Base-by-base conservation (phyloP, 2,329 filamentous ascomycete genomes). In the Colletotrichum trifolii region DNA sequence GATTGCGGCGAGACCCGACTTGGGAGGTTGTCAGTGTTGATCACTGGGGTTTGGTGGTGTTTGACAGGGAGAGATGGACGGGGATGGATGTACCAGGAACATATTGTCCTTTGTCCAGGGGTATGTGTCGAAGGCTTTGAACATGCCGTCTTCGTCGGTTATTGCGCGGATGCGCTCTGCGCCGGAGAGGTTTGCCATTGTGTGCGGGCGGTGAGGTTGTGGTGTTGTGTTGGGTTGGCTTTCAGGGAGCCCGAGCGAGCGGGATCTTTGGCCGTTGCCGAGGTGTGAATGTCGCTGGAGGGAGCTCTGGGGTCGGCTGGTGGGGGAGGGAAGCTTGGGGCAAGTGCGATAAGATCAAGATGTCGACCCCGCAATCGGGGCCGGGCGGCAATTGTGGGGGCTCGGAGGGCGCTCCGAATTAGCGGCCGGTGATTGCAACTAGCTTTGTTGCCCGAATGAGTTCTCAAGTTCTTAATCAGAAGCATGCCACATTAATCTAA, bases 91-190 rank as follows among this genome's bases (percentile, higher is more conserved):
- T 77, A 88, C 88, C 78, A 91, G 87, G 72, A 92, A 93, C 68
- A 87, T 86, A 55, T 83, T 81, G 76, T 93, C 91, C 67, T 84
- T 84, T 65, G 83, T 82, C 90, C 90, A 93, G 15, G 85, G 83
- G 72, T 92, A 92, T 33, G 78, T 77, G 71, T 91, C 88, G 54
- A 93, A 85, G 67, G 88, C 85, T 62, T 81, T 77, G 74, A 87
- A 91, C 64, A 88, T 75, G 54, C 79, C 73, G 66, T 77, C 75
- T 58, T 82, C 70, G 62, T 76, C 73, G 42, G 71, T 74, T 54
- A 80, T 75, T 25, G 76, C 77, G 65, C 78, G 78, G 67, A 81
- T 81, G 67, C 74, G 69, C 49, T 78, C 74, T 25, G 76, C 71
- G 63, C 76, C 77, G 3, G 73, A 63, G 47, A 76, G 67, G 17